Percentiles rank a stretch among this genome's conserved stretches.
Conservation (phyloP, 1,284 basidiomycete species). For the Marasmius fiardii region DNA sequence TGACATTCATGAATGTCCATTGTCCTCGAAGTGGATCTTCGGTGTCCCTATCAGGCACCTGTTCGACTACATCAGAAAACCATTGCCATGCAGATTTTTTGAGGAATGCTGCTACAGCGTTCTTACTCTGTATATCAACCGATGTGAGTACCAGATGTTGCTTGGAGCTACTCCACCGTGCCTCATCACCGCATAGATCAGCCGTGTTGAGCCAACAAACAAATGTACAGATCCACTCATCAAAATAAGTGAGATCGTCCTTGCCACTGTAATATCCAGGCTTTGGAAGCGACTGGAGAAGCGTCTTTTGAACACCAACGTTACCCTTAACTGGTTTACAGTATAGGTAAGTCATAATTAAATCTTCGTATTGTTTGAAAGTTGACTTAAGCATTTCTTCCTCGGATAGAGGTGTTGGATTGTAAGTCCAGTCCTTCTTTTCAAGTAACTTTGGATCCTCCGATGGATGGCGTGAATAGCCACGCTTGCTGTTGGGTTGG, state of each 20-base stretch:
- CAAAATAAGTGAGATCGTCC: conserved; percentile 1
- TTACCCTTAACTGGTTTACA: not conserved
- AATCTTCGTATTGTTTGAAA: conserved; percentile 3
- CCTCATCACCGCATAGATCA: conserved; percentile 3
- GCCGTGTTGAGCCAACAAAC: conserved; percentile 10
- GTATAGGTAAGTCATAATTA: conserved; percentile 1
- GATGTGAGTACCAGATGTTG: not conserved
- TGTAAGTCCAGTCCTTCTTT: conserved; percentile 1
- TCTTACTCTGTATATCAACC: conserved; percentile 5
- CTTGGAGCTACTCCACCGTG: not conserved
- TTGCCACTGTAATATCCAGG: conserved; percentile 5
- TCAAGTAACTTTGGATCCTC: not conserved
- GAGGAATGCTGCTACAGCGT: not conserved
- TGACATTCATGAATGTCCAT: conserved; percentile 11
- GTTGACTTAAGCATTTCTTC: conserved; percentile 3
- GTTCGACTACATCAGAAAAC: conserved; percentile 6
- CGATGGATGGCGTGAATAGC: too few relatives aligned
- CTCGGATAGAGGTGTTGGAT: conserved; percentile 7
- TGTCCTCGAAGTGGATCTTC: conserved; percentile 1
- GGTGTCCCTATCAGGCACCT: not conserved
- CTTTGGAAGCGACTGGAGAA: conserved; percentile 4
- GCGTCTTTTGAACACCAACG: conserved; percentile 6
- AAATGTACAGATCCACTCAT: conserved; percentile 4
- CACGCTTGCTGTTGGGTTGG: too few relatives aligned
- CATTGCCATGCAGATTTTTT: conserved; percentile 3